Conservation (phyloP, 495 filamentous ascomycete genomes). For the Hyaloscypha bicolor region DNA sequence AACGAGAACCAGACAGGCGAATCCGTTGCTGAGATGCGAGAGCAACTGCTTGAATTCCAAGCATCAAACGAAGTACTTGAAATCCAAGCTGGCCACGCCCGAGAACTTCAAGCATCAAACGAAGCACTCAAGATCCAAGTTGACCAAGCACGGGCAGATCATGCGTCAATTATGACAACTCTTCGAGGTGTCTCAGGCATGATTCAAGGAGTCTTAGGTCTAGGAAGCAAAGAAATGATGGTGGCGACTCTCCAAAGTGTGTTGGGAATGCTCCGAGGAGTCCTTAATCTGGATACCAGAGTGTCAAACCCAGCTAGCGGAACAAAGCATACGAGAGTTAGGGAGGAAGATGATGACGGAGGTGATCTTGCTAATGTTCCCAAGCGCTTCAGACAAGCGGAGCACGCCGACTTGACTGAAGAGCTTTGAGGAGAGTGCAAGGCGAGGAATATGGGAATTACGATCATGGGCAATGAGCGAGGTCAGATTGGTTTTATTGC, state of each 20-base stretch:
- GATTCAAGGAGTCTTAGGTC: slow-evolving; percentile 2
- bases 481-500: too few species aligned
- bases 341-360: slow-evolving; percentile 41
- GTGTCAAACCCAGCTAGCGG: background rate
- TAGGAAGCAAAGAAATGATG: background rate
- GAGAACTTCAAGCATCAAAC: background rate
- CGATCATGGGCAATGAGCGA: too few species aligned
- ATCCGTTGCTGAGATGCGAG: background rate
- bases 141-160: background rate
- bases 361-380: background rate
- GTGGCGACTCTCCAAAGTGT: background rate
- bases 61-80: background rate
- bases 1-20: background rate
- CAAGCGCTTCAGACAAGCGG: background rate
- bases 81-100: too few species aligned
- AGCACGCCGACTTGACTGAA: background rate
- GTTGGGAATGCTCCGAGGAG: background rate
- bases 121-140: background rate
- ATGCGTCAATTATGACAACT: slow-evolving; percentile 2
- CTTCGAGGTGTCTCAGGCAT: slow-evolving; percentile 1
- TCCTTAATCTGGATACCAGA: background rate
- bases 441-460: too few species aligned
- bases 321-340: background rate
- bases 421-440: background rate
- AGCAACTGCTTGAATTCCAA: background rate